Evolutionary conservation across 148 eudicot species (phyloP), one percentile per base, ranked within the genome.

Genomic region (Rhododendron mucronatum): DNA sequence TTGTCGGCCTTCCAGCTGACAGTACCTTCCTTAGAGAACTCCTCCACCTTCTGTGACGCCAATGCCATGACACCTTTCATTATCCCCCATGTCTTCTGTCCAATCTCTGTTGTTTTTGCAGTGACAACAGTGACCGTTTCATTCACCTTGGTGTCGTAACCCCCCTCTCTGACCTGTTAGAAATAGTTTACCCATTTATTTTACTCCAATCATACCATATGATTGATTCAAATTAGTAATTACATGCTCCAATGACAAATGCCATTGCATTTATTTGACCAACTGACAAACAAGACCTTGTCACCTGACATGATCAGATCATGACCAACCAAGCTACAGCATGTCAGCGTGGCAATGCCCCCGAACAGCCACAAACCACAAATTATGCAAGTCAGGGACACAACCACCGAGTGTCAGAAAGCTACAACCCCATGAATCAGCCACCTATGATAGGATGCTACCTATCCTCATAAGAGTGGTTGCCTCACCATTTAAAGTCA

Each of bases 61-160:
- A 95, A 28, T 79, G 98, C 98, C 98, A 96, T 91, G 39, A 96
- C 99, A 51, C 99, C 99, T 91, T 87, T 95, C 98, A 96, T 93
- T 41, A 96, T 87, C 44, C 99, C 99, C 99, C 99, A 96, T 5
- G 98, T 96, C 89, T 80, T 96, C 45, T 93, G 95, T 71, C 99
- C 98, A 67, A 96, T 95, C 88, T 96, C 98, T 44, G 96, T 83
- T 83, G 99, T 96, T 90, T 95, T 96, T 15, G 97, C 91, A 28
- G 97, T 92, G n/a, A 96, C 99, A 16, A 93, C 98, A 59, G 83
- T 95, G 85, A 96, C 98, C 13, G 99, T 96, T 90, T 95, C 99
- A 80, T 95, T 95, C 82, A 96, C 96, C 91, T 92, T 96, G 87
- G 94, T 48, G 83, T 96, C 99, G 81, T 96, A 96, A n/a, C 97